Evolutionary conservation across 768 basidiomycete species (phyloP).

Genomic region (Leccinum imitatum): DNA sequence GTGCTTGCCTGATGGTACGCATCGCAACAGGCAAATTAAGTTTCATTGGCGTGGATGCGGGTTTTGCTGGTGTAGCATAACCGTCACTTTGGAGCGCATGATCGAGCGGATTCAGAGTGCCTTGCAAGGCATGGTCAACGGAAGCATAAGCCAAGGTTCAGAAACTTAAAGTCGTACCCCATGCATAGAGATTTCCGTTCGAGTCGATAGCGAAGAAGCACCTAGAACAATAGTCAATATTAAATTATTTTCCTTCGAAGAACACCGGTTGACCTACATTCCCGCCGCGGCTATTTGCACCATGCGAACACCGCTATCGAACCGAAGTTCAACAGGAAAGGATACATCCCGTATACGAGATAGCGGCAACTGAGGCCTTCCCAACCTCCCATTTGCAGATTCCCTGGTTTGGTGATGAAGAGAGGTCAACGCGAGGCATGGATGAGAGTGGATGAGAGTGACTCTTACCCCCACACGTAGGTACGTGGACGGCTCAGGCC

Average conservation of each 20-base stretch:
- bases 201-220: slow-evolving; percentile 86
- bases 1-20: slow-evolving; percentile 60
- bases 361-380: slow-evolving; percentile 37
- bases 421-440: slow-evolving; percentile 1
- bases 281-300: slow-evolving; percentile 79
- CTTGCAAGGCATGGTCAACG: slow-evolving; percentile 37
- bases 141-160: slow-evolving; percentile 1
- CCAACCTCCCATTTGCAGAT: slow-evolving; percentile 61
- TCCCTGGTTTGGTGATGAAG: slow-evolving; percentile 43
- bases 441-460: neutral
- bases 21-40: slow-evolving; percentile 59
- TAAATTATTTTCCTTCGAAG: slow-evolving; percentile 3
- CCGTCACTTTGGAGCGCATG: slow-evolving; percentile 48
- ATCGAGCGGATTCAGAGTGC: slow-evolving; percentile 54
- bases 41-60: slow-evolving; percentile 52
- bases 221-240: slow-evolving; percentile 43
- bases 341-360: slow-evolving; percentile 45
- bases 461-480: slow-evolving; percentile 61
- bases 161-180: slow-evolving; percentile 52
- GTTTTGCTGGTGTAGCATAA: slow-evolving; percentile 53
- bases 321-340: slow-evolving; percentile 59
- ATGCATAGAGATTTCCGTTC: slow-evolving; percentile 69
- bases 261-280: slow-evolving; percentile 50
- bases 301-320: slow-evolving; percentile 56
- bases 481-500: slow-evolving; percentile 56